Evolutionary conservation across 2,329 filamentous ascomycete species (phyloP).

Genomic region (Beauveria sp.): DNA sequence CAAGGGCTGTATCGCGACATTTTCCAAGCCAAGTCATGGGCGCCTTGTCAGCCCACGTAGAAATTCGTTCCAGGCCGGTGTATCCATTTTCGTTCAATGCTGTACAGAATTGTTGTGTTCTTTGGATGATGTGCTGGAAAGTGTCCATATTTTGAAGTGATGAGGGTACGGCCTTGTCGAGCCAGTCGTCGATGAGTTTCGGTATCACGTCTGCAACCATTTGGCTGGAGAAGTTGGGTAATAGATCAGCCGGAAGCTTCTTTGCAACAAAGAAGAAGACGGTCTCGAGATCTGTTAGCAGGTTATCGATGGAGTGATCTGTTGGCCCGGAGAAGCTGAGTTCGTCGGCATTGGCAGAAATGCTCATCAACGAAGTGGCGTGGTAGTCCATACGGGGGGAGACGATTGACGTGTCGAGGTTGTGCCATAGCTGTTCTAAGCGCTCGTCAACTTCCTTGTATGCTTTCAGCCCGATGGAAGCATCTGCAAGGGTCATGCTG

Average conservation of each 20-base stretch:
- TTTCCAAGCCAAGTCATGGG: constrained; percentile 80
- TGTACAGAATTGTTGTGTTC: constrained; percentile 56
- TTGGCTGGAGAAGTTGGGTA: constrained; percentile 54
- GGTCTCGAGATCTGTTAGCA: constrained; percentile 46
- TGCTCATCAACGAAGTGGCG: constrained; percentile 24
- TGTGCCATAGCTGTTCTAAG: constrained; percentile 53
- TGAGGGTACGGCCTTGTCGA: constrained; percentile 68
- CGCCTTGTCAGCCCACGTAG: constrained; percentile 73
- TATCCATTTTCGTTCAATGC: constrained; percentile 56
- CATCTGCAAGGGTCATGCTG: constrained; percentile 45
- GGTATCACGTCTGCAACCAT: constrained; percentile 64
- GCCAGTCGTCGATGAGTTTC: constrained; percentile 64
- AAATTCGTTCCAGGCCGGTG: constrained; percentile 53
- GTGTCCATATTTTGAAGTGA: constrained; percentile 61
- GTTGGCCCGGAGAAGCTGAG: constrained; percentile 36
- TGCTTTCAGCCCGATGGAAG: constrained; percentile 46
- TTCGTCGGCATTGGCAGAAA: constrained; percentile 35
- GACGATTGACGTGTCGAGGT: constrained; percentile 54
- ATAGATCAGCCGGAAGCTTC: constrained; percentile 45
- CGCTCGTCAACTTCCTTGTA: constrained; percentile 55
- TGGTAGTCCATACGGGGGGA: constrained; percentile 47
- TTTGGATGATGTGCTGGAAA: constrained; percentile 64
- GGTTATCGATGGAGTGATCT: constrained; percentile 37
- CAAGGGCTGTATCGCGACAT: constrained; percentile 71
- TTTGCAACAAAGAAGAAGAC: constrained; percentile 45